phyloP scores from a whole-genome alignment of 345 rosid genomes.

The Salix udensis region DNA sequence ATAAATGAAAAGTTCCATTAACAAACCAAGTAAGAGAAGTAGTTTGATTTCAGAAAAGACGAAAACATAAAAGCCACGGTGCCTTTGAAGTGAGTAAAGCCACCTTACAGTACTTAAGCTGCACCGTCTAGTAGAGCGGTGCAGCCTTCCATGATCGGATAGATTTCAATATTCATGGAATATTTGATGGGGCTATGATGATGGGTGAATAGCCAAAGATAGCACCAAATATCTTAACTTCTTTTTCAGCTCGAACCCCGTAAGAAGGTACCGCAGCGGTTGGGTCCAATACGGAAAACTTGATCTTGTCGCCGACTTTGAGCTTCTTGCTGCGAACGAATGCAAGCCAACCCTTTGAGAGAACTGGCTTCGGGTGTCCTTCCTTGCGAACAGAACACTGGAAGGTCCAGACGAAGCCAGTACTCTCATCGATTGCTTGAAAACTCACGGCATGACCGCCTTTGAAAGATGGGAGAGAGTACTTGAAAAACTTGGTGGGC shows the following conservation, averaged over 20 bases:
- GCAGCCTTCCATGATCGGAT: no score
- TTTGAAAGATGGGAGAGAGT: background rate
- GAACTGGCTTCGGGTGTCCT: slow-evolving; percentile 1
- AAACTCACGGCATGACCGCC: background rate
- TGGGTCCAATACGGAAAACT: background rate
- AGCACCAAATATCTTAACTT: background rate
- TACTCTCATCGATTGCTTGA: background rate
- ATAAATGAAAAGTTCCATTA: no score
- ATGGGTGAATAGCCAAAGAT: background rate
- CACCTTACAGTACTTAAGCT: no score
- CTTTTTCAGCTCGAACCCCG: background rate
- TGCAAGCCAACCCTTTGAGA: slow-evolving; percentile 10
- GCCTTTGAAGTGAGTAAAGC: no score
- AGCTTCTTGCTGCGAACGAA: slow-evolving; percentile 4
- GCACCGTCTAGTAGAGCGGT: no score
- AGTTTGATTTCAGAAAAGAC: no score
- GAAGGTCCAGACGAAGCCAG: slow-evolving; percentile 1
- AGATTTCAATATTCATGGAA: background rate
- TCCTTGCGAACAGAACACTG: background rate
- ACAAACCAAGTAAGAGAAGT: no score
- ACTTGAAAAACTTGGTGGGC: background rate
- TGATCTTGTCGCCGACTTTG: background rate
- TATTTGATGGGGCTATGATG: background rate
- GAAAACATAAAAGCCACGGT: no score
- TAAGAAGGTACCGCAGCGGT: background rate